phyloP scores from a whole-genome alignment of 331 rosid genomes.

The Acacia pycnantha region DNA sequence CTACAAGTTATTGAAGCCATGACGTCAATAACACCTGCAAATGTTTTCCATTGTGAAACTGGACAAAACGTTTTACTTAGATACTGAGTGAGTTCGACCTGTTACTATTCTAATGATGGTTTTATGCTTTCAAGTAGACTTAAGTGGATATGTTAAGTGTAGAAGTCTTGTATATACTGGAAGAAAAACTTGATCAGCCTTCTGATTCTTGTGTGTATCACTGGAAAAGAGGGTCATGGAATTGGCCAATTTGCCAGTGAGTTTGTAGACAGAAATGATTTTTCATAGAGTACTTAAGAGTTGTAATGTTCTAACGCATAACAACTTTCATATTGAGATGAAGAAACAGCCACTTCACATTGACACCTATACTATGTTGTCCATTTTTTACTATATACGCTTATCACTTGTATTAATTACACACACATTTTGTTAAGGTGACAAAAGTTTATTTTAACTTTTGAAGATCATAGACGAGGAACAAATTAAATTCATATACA shows the following conservation, averaged over 20 bases:
- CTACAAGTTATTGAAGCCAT: conserved; percentile 44
- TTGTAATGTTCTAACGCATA: background rate
- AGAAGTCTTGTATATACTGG: too few relatives aligned
- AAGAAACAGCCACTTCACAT: background rate
- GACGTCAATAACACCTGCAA: conserved; percentile 11
- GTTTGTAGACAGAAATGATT: too few relatives aligned
- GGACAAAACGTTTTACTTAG: too few relatives aligned
- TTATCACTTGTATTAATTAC: background rate
- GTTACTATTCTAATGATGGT: too few relatives aligned
- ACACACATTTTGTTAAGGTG: background rate
- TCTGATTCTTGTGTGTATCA: background rate
- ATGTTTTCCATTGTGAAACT: too few relatives aligned
- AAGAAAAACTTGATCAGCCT: background rate
- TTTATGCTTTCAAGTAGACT: too few relatives aligned
- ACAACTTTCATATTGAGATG: background rate
- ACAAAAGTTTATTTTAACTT: background rate
- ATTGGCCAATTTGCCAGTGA: too few relatives aligned
- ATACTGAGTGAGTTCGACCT: too few relatives aligned
- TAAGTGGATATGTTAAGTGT: conserved; percentile 12
- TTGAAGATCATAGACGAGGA: background rate
- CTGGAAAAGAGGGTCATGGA: background rate
- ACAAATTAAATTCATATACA: background rate
- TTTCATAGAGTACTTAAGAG: too few relatives aligned
- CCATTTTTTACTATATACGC: background rate
- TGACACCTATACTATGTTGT: background rate